Evolutionary conservation across 1,139 yeast species (phyloP).

Genomic region (Yamadazyma epiphylla): DNA sequence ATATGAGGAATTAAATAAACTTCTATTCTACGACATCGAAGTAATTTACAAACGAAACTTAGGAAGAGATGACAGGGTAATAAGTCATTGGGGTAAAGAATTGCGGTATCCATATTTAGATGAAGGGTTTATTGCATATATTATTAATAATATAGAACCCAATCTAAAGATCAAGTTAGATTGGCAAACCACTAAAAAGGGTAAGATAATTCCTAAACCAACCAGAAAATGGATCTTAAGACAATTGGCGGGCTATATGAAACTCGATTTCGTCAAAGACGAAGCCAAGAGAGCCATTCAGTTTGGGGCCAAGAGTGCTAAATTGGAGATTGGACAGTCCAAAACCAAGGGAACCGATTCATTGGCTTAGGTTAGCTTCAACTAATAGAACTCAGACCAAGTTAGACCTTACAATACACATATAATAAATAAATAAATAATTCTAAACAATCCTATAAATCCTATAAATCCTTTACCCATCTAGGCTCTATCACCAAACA

Average conservation of each 20-base stretch:
- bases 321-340: slow-evolving; percentile 74
- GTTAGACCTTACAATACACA: neutral
- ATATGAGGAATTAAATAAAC: slow-evolving; percentile 32
- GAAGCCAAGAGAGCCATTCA: slow-evolving; percentile 96
- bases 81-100: slow-evolving; percentile 85
- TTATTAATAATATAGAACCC: slow-evolving; percentile 46
- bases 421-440: slow-evolving; percentile 4
- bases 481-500: slow-evolving; percentile 45
- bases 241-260: slow-evolving; percentile 50
- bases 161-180: slow-evolving; percentile 41
- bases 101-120: slow-evolving; percentile 86
- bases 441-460: slow-evolving; percentile 6
- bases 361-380: no score
- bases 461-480: slow-evolving; percentile 39
- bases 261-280: slow-evolving; percentile 52
- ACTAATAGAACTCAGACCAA: no score
- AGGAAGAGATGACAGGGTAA: slow-evolving; percentile 88
- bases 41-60: slow-evolving; percentile 76
- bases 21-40: slow-evolving; percentile 64
- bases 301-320: slow-evolving; percentile 94
- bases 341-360: slow-evolving; percentile 61
- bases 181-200: slow-evolving; percentile 30
- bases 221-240: slow-evolving; percentile 64
- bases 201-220: slow-evolving; percentile 23
- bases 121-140: slow-evolving; percentile 52